Conservation (phyloP, 805 yeast genomes). For the Lipomyces sp. region DNA sequence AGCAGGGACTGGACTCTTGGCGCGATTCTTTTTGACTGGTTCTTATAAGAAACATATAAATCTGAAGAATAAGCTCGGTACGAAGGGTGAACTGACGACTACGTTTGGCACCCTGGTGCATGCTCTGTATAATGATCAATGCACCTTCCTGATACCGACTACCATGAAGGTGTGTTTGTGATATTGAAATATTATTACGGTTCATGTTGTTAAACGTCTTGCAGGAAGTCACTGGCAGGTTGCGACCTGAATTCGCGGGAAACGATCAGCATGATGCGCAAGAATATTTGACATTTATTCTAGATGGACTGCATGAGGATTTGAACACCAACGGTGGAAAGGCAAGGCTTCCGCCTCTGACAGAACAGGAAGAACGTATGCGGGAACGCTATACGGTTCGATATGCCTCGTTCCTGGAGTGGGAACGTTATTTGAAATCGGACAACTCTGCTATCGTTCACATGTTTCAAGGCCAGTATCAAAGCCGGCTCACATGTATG, state of each 20-base stretch:
- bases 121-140: slow-evolving; percentile 57
- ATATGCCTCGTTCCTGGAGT: slow-evolving; percentile 83
- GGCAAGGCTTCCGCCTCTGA: slow-evolving; percentile 60
- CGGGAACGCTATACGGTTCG: slow-evolving; percentile 77
- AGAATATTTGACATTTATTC: slow-evolving; percentile 73
- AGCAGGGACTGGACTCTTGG: slow-evolving; percentile 69
- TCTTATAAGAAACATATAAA: slow-evolving; percentile 72
- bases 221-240: slow-evolving; percentile 61
- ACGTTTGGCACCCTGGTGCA: slow-evolving; percentile 64
- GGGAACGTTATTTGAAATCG: slow-evolving; percentile 83
- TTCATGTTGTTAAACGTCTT: not conserved
- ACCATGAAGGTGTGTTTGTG: slow-evolving; percentile 55
- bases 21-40: slow-evolving; percentile 64
- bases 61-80: slow-evolving; percentile 72
- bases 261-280: slow-evolving; percentile 84
- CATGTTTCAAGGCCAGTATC: slow-evolving; percentile 85
- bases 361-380: slow-evolving; percentile 69
- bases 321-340: slow-evolving; percentile 68
- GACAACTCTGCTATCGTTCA: slow-evolving; percentile 82
- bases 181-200: not conserved
- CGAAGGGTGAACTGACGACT: slow-evolving; percentile 76
- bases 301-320: slow-evolving; percentile 84
- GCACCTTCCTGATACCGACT: slow-evolving; percentile 60
- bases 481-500: slow-evolving; percentile 75
- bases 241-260: slow-evolving; percentile 67